Evolutionary conservation across 495 filamentous ascomycete genomes (phyloP).

Genomic region (Daldinia grandis): DNA sequence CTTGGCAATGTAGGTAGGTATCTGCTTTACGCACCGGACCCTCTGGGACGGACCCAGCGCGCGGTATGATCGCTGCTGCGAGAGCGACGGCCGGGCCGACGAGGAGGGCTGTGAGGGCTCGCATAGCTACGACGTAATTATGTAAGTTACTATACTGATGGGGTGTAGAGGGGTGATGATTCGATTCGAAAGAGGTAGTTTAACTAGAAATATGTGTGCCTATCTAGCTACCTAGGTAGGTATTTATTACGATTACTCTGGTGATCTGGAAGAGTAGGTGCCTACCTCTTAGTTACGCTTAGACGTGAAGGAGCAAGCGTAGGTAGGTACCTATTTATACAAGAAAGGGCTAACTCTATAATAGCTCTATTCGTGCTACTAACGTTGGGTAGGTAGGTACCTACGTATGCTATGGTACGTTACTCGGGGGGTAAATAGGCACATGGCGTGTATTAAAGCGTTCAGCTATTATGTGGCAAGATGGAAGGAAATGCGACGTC

Average conservation of each 20-base stretch:
- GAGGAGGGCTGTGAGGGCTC: slow-evolving; percentile 8
- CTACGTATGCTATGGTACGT: slow-evolving; percentile 27
- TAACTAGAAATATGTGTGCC: too few species aligned
- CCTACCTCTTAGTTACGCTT: neutral
- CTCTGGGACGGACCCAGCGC: neutral
- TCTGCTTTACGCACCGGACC: slow-evolving; percentile 9
- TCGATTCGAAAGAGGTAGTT: neutral
- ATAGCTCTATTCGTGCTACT: too few species aligned
- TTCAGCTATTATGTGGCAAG: neutral
- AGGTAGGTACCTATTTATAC: neutral
- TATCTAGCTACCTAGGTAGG: neutral
- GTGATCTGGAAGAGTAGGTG: neutral
- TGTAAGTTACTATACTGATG: neutral
- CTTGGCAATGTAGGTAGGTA: neutral
- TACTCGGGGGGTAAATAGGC: slow-evolving; percentile 8
- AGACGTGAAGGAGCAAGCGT: neutral
- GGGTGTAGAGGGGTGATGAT: neutral
- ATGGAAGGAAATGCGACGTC: slow-evolving; percentile 21
- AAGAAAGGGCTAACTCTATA: neutral
- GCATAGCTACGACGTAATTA: slow-evolving; percentile 21
- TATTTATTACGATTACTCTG: neutral
- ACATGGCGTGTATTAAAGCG: neutral
- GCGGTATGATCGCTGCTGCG: slow-evolving; percentile 17
- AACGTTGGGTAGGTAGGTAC: too few species aligned
- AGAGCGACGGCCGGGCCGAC: slow-evolving; percentile 18